Percentiles rank a stretch among this genome's conserved stretches.
Conservation (phyloP, 139 green algal species). For the Chlamydomonas asymmetrica region DNA sequence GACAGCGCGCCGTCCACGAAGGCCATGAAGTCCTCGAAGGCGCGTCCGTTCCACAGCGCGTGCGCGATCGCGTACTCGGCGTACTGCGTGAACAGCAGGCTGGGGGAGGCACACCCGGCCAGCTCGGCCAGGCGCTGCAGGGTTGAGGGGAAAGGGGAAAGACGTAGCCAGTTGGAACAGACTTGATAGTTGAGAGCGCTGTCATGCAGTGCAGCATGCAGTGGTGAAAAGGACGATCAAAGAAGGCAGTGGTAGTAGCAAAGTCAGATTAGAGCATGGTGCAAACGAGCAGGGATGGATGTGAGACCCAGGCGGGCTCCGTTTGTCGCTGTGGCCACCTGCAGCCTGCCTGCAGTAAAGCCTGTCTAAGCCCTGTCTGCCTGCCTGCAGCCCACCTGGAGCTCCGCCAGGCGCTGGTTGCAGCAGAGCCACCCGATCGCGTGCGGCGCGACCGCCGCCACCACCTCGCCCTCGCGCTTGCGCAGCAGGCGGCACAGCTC, state of each 20-base stretch:
- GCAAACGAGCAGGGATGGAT: too few relatives aligned
- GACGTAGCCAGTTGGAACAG: too few relatives aligned
- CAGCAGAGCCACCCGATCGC: constrained; percentile 39
- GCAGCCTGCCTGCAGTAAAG: too few relatives aligned
- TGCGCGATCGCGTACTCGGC: constrained; percentile 37
- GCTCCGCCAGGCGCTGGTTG: not conserved
- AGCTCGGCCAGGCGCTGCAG: constrained; percentile 1
- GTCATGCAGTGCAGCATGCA: too few relatives aligned
- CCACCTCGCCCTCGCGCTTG: constrained; percentile 6
- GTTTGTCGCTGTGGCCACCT: too few relatives aligned
- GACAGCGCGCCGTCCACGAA: constrained; percentile 49
- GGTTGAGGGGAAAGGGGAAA: not conserved
- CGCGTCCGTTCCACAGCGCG: constrained; percentile 24
- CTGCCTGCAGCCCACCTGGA: constrained; percentile 2
- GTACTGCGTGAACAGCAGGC: constrained; percentile 21
- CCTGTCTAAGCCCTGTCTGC: too few relatives aligned
- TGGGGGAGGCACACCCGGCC: not conserved
- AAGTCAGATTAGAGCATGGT: too few relatives aligned
- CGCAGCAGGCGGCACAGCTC: constrained; percentile 29
- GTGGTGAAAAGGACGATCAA: too few relatives aligned
- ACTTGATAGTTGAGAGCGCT: too few relatives aligned
- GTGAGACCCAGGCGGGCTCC: too few relatives aligned
- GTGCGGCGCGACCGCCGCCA: constrained; percentile 16
- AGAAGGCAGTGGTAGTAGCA: too few relatives aligned
- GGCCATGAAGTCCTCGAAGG: constrained; percentile 34